phyloP scores from a whole-genome alignment of 108 stramenopile species.

The Nitzschia sp. region DNA sequence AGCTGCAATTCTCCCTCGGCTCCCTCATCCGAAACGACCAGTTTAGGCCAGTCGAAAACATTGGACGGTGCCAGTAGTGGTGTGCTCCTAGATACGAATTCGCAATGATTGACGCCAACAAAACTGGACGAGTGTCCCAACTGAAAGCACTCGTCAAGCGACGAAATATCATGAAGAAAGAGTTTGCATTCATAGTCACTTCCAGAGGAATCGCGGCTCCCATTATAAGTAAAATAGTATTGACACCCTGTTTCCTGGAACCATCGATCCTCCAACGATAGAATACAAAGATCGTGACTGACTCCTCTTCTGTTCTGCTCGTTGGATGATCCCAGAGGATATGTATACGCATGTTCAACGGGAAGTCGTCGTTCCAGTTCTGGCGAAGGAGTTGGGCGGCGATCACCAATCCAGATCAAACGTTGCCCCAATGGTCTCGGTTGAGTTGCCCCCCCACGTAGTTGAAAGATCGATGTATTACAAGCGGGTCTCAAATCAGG shows the following conservation, averaged over 20 bases:
- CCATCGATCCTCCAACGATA: neutral
- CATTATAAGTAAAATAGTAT: neutral
- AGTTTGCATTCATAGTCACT: conserved; percentile 5
- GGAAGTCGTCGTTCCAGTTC: neutral
- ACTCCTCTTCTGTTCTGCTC: too few relatives aligned
- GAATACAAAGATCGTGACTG: neutral
- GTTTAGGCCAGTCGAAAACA: neutral
- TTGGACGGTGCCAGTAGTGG: neutral
- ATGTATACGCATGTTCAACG: neutral
- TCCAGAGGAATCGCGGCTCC: neutral
- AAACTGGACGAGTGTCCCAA: neutral
- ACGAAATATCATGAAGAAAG: neutral
- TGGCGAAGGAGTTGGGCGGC: neutral
- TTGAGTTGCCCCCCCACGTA: neutral
- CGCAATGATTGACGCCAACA: neutral
- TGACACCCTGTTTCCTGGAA: neutral
- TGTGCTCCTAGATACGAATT: neutral
- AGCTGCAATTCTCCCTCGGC: neutral
- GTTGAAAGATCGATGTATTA: neutral
- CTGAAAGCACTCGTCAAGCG: neutral
- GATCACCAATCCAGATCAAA: neutral
- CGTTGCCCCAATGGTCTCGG: neutral
- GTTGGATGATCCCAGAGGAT: too few relatives aligned
- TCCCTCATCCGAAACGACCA: too few relatives aligned
- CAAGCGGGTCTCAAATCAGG: neutral